Base-by-base conservation (phyloP, 257 asterid species). In the Salvia splendens region DNA sequence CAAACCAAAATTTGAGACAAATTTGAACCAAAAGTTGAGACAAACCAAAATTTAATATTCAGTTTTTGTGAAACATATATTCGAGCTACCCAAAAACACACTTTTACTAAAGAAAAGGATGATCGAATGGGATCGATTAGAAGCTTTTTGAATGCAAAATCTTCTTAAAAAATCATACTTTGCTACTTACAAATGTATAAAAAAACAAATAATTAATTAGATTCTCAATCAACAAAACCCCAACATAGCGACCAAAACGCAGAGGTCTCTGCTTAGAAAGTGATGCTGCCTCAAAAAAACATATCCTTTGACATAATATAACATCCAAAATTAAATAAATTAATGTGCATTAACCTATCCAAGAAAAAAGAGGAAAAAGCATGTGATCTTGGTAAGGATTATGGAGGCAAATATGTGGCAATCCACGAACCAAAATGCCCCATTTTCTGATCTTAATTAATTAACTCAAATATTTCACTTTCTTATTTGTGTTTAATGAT, bases 321-420 rank as follows among this genome's bases (percentile, higher is more conserved):
- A 61, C 65, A 75, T 72, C 64, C 32, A 49, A 69, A 72, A 24
- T 24, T 24, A 6, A 62, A 46, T 58, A 30, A 6, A 58, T 51
- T 62, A 28, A 74, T 66, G 17, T 17, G 50, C 33, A 73, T 20
- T 49, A 61, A 48, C 45, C 64, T 48, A 64, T 42, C 48, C 48
- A 40, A 59, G 33, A 24, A 17, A 17, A 61, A 67, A 68, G 63
- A 45, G 50, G 71, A 64, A 67, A 63, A 40, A 43, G 45, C 77
- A 78, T 72, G 81, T 81, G 83, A 61, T 65, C 59, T 71, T 81
- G 80, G 75, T 63, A 72, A 58, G 78, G 75, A 72, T 69, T 69
- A 75, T 65, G 80, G 83, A 68, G 79, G 83, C 85, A 81, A 68
- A 45, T 68, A 58, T 11, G 68, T 65, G 76, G 67, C 71, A 57